Evolutionary conservation across 2,329 filamentous ascomycete genomes (phyloP), one percentile per base, ranked within the genome.

Genomic region (Microdochium paspali): DNA sequence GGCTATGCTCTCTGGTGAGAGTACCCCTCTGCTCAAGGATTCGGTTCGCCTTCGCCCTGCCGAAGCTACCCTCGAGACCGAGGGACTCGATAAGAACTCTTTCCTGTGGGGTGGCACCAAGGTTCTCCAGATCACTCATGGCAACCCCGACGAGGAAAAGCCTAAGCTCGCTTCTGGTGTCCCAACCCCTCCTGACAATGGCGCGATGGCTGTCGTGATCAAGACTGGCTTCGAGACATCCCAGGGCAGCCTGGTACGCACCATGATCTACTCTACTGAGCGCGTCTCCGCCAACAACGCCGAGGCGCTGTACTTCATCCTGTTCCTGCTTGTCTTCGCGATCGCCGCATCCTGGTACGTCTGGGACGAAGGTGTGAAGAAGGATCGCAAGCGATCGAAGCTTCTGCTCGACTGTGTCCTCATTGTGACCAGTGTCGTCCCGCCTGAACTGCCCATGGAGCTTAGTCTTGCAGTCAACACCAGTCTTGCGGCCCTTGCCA

Each of bases 191-290:
- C 93, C 94, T 0, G 93, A 98, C 66, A 88, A 93, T 58, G 93
- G 93, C 46, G 93, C 90, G 30, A 80, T 97, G 74, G 93, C 90
- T 51, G 80, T 98, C 53, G 89, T 98, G 43, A 85, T 90, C 61
- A 97, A 96, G 78, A 98, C 93, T 47, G 93, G 93, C 12, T 98
- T 98, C 60, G 94, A 98, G 70, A 98, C 93, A 10, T 97, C 91
- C 48, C 94, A 98, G 69, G 93, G 93, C 53, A 96, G 90, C 66
- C 79, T 98, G 50, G 93, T 98, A 51, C 87, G 93, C 52, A 98
- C 93, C 56, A 98, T 98, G 93, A 98, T 98, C 61, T 98, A 95
- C 72, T 96, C 94, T 1, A 98, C 93, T 2, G 93, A 98, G 67
- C 89, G 91, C 55, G 91, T 98, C 23, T 97, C 91, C n/a, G 93